Evolutionary conservation across 2,329 filamentous ascomycete species (phyloP).

Genomic region (Mariannaea sp.): DNA sequence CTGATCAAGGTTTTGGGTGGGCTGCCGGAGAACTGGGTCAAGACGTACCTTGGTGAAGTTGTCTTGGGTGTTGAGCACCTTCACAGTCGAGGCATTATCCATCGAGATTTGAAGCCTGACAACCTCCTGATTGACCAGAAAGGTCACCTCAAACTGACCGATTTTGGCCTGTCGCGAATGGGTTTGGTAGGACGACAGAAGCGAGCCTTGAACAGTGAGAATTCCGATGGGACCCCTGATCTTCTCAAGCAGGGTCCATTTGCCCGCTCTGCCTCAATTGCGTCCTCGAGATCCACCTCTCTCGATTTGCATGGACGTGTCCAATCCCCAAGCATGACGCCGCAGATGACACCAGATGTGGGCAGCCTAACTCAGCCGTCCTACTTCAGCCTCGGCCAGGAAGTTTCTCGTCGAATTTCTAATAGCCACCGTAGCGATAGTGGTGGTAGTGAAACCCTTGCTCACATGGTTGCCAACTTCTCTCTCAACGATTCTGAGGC

Average conservation of each 20-base stretch:
- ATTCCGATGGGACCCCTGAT: slow-evolving; percentile 86
- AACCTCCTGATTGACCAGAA: slow-evolving; percentile 97
- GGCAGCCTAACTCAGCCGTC: slow-evolving; percentile 78
- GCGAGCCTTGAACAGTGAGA: slow-evolving; percentile 77
- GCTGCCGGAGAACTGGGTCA: slow-evolving; percentile 94
- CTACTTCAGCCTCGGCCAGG: slow-evolving; percentile 81
- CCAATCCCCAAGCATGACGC: slow-evolving; percentile 82
- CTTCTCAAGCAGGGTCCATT: slow-evolving; percentile 92
- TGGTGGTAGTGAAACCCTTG: slow-evolving; percentile 83
- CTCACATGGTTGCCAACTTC: slow-evolving; percentile 80
- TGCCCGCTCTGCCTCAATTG: slow-evolving; percentile 79
- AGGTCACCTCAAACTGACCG: slow-evolving; percentile 94
- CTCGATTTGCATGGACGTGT: slow-evolving; percentile 78
- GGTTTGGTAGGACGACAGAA: slow-evolving; percentile 96
- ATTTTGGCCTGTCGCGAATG: slow-evolving; percentile 97
- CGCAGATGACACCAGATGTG: slow-evolving; percentile 78
- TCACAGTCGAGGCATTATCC: slow-evolving; percentile 92
- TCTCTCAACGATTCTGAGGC: slow-evolving; percentile 68
- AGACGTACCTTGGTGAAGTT: slow-evolving; percentile 96
- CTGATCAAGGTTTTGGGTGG: slow-evolving; percentile 93
- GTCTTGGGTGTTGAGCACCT: slow-evolving; percentile 96
- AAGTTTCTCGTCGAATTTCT: slow-evolving; percentile 69
- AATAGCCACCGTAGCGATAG: slow-evolving; percentile 85
- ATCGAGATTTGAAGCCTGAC: slow-evolving; percentile 95
- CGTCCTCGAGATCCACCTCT: slow-evolving; percentile 90